phyloP scores from a whole-genome alignment of 768 basidiomycete genomes.

The Agaricus subrufescens region DNA sequence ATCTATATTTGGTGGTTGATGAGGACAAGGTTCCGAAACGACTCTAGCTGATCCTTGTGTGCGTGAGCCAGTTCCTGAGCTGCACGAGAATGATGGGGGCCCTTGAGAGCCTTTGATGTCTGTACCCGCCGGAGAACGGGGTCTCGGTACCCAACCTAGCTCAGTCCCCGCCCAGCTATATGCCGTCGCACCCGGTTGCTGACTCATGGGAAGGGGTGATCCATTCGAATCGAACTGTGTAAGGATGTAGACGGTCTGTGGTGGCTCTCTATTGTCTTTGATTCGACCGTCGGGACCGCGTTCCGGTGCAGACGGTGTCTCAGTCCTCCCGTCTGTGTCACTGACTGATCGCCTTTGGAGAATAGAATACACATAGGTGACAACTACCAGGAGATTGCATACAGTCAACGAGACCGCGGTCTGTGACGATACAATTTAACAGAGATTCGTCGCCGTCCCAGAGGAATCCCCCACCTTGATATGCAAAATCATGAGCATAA shows the following conservation, averaged over 20 bases:
- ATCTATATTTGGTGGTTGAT: not conserved
- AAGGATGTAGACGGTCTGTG: not conserved
- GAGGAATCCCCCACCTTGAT: not conserved
- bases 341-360: not conserved
- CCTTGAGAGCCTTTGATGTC: not conserved
- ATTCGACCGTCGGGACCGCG: not conserved
- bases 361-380: conserved; percentile 1
- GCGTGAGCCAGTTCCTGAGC: not conserved
- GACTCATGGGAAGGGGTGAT: not conserved
- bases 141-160: not conserved
- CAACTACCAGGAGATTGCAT: conserved; percentile 5
- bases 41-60: not conserved
- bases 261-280: not conserved
- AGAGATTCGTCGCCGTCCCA: no score
- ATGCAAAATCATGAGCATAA: not conserved
- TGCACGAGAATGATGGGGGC: not conserved
- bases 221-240: conserved; percentile 2
- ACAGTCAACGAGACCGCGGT: not conserved
- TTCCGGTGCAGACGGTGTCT: not conserved
- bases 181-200: not conserved
- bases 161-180: not conserved
- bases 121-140: not conserved
- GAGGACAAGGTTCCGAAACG: not conserved
- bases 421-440: not conserved
- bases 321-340: not conserved